Conservation (phyloP, 805 yeast genomes). For the Kluyveromyces dobzhanskii region DNA sequence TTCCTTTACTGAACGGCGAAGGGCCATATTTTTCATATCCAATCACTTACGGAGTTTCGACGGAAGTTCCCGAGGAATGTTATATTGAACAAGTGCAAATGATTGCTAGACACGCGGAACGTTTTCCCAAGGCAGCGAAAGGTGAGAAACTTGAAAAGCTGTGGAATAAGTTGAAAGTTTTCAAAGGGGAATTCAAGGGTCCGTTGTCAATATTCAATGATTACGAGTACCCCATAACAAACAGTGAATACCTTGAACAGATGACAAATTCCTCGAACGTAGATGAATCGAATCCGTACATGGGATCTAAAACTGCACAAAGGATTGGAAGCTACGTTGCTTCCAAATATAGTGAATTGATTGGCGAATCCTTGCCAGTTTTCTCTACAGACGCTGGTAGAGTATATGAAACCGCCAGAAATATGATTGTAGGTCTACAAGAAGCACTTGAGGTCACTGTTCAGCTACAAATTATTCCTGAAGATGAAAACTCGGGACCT, state of each 20-base stretch:
- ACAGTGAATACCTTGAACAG: slow-evolving; percentile 35
- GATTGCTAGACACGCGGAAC: slow-evolving; percentile 71
- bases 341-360: slow-evolving; percentile 35
- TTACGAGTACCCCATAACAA: slow-evolving; percentile 40
- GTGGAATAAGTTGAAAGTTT: slow-evolving; percentile 14
- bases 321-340: slow-evolving; percentile 39
- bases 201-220: slow-evolving; percentile 46
- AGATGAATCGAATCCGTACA: slow-evolving; percentile 29
- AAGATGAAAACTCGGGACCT: slow-evolving; percentile 38
- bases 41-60: slow-evolving; percentile 45
- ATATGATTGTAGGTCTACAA: slow-evolving; percentile 37
- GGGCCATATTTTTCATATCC: slow-evolving; percentile 46
- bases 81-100: slow-evolving; percentile 60
- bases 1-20: slow-evolving; percentile 44
- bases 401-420: slow-evolving; percentile 41
- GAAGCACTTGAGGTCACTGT: slow-evolving; percentile 14
- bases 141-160: slow-evolving; percentile 29
- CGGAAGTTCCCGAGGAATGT: slow-evolving; percentile 41
- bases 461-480: slow-evolving; percentile 32
- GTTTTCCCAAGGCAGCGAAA: slow-evolving; percentile 50
- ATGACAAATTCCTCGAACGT: slow-evolving; percentile 25
- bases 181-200: slow-evolving; percentile 35
- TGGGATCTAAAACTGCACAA: slow-evolving; percentile 39
- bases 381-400: slow-evolving; percentile 43
- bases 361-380: slow-evolving; percentile 34